Conservation (phyloP, 2,329 filamentous ascomycete species). For the Penicillium corylophilum region DNA sequence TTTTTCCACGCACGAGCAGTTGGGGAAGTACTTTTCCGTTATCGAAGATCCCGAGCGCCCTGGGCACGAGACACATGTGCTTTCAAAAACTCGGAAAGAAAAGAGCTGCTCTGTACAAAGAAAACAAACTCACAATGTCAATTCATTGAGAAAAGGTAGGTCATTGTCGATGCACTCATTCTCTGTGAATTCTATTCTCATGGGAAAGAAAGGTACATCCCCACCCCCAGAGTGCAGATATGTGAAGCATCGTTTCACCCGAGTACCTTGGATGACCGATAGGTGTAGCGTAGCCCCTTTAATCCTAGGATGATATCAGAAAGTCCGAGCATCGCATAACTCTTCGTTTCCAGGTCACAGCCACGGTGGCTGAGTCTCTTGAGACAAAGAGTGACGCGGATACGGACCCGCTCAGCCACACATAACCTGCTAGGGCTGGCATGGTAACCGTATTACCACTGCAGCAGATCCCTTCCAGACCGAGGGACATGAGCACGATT, state of each 20-base stretch:
- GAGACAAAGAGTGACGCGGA: conserved; percentile 15
- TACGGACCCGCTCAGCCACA: conserved; percentile 18
- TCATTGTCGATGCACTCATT: not conserved
- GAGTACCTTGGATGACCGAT: not conserved
- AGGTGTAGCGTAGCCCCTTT: not conserved
- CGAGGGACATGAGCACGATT: not conserved
- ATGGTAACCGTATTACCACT: conserved; percentile 15
- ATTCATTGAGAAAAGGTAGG: not conserved
- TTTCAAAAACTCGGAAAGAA: not conserved
- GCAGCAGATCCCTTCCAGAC: not conserved
- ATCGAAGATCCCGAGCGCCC: not conserved
- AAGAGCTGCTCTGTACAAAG: not conserved
- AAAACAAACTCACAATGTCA: not conserved
- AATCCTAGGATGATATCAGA: conserved; percentile 21
- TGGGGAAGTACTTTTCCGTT: not conserved
- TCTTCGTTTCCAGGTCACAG: conserved; percentile 6
- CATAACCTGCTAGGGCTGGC: conserved; percentile 19
- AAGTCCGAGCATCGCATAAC: conserved; percentile 5
- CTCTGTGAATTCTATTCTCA: not conserved
- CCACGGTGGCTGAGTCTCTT: conserved; percentile 21
- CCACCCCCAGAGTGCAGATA: not conserved
- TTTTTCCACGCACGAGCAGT: not conserved
- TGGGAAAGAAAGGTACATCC: not conserved
- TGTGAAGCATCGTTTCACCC: not conserved
- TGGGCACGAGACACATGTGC: not conserved